Conservation (phyloP, 352 stramenopile species). For the Globisporangium splendens region DNA sequence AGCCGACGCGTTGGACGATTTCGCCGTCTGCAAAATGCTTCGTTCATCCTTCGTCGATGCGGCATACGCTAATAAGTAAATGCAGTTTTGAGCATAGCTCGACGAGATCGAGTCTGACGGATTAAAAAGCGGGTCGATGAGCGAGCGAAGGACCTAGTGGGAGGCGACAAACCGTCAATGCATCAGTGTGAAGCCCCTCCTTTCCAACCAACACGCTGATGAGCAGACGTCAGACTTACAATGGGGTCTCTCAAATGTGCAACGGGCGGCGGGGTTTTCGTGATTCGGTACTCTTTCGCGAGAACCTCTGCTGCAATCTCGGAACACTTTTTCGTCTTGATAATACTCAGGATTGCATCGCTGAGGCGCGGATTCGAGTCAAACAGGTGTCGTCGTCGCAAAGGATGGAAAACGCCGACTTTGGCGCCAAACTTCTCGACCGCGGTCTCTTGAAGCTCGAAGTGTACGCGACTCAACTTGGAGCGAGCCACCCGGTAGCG, state of each 20-base stretch:
- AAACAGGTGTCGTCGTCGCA: conserved; percentile 63
- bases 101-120: conserved; percentile 56
- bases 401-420: conserved; percentile 67
- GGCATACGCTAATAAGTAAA: conserved; percentile 70
- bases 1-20: conserved; percentile 15
- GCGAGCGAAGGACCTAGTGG: conserved; percentile 63
- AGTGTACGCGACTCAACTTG: conserved; percentile 67
- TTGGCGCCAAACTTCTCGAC: conserved; percentile 62
- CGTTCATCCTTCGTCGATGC: conserved; percentile 75
- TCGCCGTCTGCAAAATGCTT: conserved; percentile 54
- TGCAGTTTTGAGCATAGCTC: conserved; percentile 63
- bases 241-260: conserved; percentile 70
- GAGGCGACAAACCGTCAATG: background rate
- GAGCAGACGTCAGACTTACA: conserved; percentile 25
- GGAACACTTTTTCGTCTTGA: conserved; percentile 73
- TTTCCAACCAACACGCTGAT: too few relatives aligned
- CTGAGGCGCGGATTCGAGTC: conserved; percentile 54
- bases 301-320: conserved; percentile 54
- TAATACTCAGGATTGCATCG: conserved; percentile 69
- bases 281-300: conserved; percentile 60
- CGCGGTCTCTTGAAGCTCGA: conserved; percentile 73
- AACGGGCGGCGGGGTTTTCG: conserved; percentile 49
- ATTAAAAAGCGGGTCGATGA: conserved; percentile 83
- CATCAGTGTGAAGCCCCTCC: background rate
- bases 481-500: conserved; percentile 60